A percentile compares a stretch with the other conserved stretches of the same genome.
phyloP scores from a whole-genome alignment of 768 basidiomycete genomes.

The Lentinula aciculospora region DNA sequence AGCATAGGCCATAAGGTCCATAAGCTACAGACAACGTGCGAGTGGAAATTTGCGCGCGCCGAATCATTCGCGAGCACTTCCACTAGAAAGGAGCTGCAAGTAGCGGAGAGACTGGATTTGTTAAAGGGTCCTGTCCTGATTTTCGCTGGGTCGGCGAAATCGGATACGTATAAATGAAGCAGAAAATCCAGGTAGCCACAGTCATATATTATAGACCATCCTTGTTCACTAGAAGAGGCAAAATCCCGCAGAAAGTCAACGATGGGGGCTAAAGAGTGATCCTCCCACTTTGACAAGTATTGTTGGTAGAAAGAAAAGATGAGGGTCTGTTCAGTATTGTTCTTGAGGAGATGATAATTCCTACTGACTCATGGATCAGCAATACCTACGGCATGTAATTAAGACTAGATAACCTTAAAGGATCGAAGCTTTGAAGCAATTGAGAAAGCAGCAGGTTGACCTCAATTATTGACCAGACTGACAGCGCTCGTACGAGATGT shows the following conservation, averaged over 20 bases:
- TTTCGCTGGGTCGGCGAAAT: neutral
- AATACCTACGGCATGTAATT: too few species aligned
- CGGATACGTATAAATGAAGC: neutral
- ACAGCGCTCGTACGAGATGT: neutral
- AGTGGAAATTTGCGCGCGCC: neutral
- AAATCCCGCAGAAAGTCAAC: neutral
- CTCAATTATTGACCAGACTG: neutral
- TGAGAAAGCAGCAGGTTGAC: neutral
- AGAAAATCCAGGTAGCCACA: neutral
- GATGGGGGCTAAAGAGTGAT: conserved; percentile 1
- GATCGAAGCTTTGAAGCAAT: neutral
- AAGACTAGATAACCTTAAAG: neutral
- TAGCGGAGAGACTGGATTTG: neutral
- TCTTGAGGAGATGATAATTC: neutral
- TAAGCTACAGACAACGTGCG: neutral
- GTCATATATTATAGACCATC: neutral
- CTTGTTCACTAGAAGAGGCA: neutral
- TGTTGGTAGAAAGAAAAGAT: neutral
- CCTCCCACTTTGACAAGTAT: neutral
- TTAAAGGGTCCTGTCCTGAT: neutral
- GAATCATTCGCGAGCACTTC: neutral
- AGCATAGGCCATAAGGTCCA: neutral
- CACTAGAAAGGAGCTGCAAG: neutral
- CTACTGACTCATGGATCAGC: neutral
- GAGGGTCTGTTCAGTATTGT: neutral